Evolutionary conservation across 176 grass and related monocot species (phyloP).

Genomic region (Avena insularis): DNA sequence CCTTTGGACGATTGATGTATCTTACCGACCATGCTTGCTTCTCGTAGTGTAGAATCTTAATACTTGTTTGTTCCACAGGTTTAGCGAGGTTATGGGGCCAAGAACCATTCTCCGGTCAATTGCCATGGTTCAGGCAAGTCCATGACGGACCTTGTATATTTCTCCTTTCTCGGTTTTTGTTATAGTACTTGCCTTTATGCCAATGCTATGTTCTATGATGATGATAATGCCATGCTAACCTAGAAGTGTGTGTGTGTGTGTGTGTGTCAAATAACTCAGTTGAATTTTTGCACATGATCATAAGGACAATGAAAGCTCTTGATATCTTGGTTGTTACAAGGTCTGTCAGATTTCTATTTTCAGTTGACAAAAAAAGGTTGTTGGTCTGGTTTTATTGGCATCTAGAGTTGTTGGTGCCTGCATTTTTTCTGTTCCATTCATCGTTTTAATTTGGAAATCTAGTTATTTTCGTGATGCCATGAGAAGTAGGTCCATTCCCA

Average conservation of each 20-base stretch:
- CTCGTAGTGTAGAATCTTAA: not conserved
- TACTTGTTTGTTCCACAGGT: constrained; percentile 4
- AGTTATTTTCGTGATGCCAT: not conserved
- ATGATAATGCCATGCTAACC: not conserved
- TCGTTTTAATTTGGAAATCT: no score
- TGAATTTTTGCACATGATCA: no score
- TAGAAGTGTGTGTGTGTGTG: no score
- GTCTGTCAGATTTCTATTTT: no score
- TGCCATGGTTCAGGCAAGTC: not conserved
- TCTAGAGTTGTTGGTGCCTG: no score
- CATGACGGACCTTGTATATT: not conserved
- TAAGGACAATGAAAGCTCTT: no score
- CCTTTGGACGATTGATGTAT: not conserved
- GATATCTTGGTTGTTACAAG: no score
- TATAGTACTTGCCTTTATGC: not conserved
- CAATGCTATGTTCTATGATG: not conserved
- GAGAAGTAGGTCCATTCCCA: not conserved
- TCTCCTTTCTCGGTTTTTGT: not conserved
- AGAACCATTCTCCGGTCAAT: not conserved
- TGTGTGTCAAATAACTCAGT: no score
- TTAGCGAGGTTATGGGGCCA: not conserved
- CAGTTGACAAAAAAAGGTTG: no score
- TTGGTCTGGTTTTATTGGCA: no score
- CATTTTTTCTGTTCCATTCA: no score
- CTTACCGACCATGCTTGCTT: not conserved